Evolutionary conservation across 352 stramenopile genomes (phyloP), one percentile per base, ranked within the genome.

Genomic region (Lagenidium giganteum): DNA sequence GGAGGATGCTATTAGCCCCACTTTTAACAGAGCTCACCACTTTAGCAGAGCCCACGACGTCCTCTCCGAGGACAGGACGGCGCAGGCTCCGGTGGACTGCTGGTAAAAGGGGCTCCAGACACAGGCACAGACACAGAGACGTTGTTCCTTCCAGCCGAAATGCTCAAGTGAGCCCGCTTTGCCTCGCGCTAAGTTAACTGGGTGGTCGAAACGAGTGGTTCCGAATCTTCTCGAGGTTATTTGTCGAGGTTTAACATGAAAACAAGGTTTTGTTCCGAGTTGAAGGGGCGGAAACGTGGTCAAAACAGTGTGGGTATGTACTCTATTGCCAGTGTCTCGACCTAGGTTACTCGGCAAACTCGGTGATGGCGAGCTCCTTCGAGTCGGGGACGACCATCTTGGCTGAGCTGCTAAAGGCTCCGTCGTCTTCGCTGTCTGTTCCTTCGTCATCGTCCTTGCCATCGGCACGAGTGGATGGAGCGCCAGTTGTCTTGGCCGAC

Each of bases 21-120:
- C 60, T 67, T 88, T 88, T 88, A 86, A 88, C 76, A 81, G 57
- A 55, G 53, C n/a, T 58, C 75, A 70, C 42, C 51, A 71, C 48
- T 47, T 61, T 55, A 61, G 67, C 36, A 57, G 45, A 45, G 33
- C 36, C 17, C 25, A 22, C 26, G 5, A 32, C 16, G 22, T 41
- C 53, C 6, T 18, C 31, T 35, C 50, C 50, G 34, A 42, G 42
- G 52, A 39, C 50, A 51, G 50, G 42, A 13, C 44, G 23, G 42
- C 40, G n/a, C n/a, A n/a, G n/a, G n/a, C n/a, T n/a, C n/a, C n/a
- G 61, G 51, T 69, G 70, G 50, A 60, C 62, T 78, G 61, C 74
- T 87, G 74, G 70, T 79, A 84, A 83, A 75, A 81, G 64, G 75
- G 68, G 35, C 33, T 52, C 24, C 35, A 23, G 6, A 21, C 17